These are phyloP conservation scores for Geranomyces variabilis DNA, from an alignment of 192 early-diverging fungal species.

Conservation along the genomic window DNA sequence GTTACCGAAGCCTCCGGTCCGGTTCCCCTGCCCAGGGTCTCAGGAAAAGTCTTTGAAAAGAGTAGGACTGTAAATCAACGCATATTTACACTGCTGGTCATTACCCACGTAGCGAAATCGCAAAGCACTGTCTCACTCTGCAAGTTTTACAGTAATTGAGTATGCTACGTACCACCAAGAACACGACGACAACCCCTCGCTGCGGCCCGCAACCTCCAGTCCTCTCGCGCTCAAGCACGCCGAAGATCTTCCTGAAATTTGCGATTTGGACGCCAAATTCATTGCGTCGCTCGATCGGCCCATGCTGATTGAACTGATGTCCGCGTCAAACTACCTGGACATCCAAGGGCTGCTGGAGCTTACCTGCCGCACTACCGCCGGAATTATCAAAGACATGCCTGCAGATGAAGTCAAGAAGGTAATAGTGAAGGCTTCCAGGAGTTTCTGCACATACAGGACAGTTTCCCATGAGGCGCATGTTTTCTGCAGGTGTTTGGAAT, in stretches of 20 bases:
- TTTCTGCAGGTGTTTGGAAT: constrained; percentile 77
- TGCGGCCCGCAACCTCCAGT: too few species aligned
- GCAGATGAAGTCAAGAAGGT: constrained; percentile 81
- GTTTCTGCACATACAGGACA: constrained; percentile 4
- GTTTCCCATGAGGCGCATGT: too few species aligned
- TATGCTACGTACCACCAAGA: constrained; percentile 82
- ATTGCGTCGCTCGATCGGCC: constrained; percentile 88
- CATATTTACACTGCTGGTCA: too few species aligned
- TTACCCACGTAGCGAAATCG: too few species aligned
- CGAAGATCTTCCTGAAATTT: too few species aligned
- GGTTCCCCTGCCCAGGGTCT: constrained; percentile 88
- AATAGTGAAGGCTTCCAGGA: too few species aligned
- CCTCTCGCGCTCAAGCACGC: too few species aligned
- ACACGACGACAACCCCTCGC: too few species aligned
- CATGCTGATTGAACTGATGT: constrained; percentile 86
- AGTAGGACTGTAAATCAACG: constrained; percentile 37
- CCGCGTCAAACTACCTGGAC: constrained; percentile 70
- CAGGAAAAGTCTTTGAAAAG: constrained; percentile 80
- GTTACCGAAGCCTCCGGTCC: constrained; percentile 48
- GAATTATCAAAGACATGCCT: constrained; percentile 87
- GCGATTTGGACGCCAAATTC: too few species aligned
- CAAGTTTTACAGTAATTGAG: too few species aligned
- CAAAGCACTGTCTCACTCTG: too few species aligned
- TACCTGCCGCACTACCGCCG: constrained; percentile 82
- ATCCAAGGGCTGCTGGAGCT: constrained; percentile 62